These are phyloP conservation scores for Aegilops umbellulata DNA, from an alignment of 176 grass and related monocot species.

Conservation along the genomic window DNA sequence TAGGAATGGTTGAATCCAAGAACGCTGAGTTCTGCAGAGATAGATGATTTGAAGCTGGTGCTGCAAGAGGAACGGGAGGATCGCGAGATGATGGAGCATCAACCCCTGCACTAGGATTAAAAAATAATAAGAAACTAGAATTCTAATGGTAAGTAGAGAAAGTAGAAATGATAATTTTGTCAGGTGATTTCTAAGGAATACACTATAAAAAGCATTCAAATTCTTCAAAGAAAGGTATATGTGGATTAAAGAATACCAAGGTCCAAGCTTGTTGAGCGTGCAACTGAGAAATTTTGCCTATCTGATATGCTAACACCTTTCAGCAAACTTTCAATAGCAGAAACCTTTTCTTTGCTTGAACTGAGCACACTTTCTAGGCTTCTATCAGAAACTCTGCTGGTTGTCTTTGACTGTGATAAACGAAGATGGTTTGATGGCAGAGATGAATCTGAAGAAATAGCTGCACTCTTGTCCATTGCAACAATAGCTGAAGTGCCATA, in stretches of 20 bases:
- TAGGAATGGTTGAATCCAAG: constrained; percentile 67
- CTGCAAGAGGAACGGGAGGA: constrained; percentile 62
- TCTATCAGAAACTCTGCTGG: constrained; percentile 66
- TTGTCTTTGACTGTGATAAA: constrained; percentile 72
- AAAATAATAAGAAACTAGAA: constrained; percentile 45
- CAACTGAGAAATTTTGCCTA: constrained; percentile 71
- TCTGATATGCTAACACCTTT: constrained; percentile 72
- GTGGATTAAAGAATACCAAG: constrained; percentile 71
- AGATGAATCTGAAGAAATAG: constrained; percentile 66
- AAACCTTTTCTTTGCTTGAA: constrained; percentile 97
- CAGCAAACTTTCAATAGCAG: constrained; percentile 98
- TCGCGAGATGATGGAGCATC: constrained; percentile 92
- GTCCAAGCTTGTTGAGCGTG: constrained; percentile 85
- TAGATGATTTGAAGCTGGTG: constrained; percentile 57
- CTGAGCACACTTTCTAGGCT: constrained; percentile 91
- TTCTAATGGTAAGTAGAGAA: not conserved
- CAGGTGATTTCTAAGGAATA: not conserved
- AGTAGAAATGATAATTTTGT: not conserved
- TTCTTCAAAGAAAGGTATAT: constrained; percentile 37
- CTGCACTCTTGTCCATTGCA: constrained; percentile 91
- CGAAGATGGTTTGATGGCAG: constrained; percentile 62
- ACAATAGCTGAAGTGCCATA: constrained; percentile 96
- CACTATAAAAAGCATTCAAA: not conserved
- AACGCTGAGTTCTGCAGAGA: constrained; percentile 62
- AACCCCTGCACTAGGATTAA: constrained; percentile 83